phyloP scores from a whole-genome alignment of 306 rosid species.

The Chamaecrista fasciculata region DNA sequence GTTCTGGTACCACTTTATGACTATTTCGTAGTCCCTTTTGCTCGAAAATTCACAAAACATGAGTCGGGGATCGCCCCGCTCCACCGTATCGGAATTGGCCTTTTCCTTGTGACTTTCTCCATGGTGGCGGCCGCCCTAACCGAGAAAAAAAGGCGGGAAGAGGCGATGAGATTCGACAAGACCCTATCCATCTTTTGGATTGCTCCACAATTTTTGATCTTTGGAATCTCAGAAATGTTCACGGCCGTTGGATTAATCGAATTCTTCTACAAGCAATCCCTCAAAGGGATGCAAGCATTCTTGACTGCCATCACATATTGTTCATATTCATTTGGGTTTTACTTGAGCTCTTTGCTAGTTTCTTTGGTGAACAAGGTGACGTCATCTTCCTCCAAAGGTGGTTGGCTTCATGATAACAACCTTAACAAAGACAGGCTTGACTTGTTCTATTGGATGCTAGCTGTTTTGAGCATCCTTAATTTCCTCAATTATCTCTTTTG shows the following conservation, averaged over 20 bases:
- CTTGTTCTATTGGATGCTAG: conserved; percentile 67
- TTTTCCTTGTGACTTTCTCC: conserved; percentile 77
- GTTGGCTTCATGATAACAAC: conserved; percentile 62
- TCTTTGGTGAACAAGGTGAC: conserved; percentile 63
- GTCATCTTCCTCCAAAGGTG: conserved; percentile 33
- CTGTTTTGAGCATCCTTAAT: conserved; percentile 61
- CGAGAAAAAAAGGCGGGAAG: conserved; percentile 80
- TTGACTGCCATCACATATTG: conserved; percentile 64
- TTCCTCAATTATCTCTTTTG: conserved; percentile 64
- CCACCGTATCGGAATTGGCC: conserved; percentile 79
- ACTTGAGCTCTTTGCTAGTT: conserved; percentile 56
- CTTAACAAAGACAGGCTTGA: conserved; percentile 70
- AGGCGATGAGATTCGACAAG: conserved; percentile 39
- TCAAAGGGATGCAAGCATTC: conserved; percentile 68
- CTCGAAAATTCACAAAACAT: conserved; percentile 70
- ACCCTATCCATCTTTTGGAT: conserved; percentile 90
- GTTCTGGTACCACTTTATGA: conserved; percentile 79
- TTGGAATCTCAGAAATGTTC: conserved; percentile 90
- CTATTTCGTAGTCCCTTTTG: conserved; percentile 75
- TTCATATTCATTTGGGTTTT: conserved; percentile 74
- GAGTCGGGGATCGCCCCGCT: conserved; percentile 83
- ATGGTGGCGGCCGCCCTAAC: conserved; percentile 85
- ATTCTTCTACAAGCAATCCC: conserved; percentile 70
- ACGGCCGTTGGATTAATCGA: conserved; percentile 72
- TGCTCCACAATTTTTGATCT: conserved; percentile 88